phyloP scores from a whole-genome alignment of 2,329 filamentous ascomycete genomes.

The Daldinia eschscholtzii region DNA sequence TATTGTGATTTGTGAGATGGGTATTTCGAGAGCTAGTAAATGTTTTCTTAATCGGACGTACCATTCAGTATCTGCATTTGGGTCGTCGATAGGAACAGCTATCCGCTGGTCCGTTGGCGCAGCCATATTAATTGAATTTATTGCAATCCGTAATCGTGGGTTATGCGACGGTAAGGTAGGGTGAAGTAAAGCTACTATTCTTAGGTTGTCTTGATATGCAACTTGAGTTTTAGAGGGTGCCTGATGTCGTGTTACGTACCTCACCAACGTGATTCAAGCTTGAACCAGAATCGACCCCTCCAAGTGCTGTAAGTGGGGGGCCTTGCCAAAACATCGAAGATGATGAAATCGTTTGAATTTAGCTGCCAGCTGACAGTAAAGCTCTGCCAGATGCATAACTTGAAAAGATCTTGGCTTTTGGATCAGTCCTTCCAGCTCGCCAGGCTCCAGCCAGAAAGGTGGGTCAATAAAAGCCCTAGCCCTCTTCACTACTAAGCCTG shows the following conservation, averaged over 20 bases:
- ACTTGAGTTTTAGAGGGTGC: conserved; percentile 24
- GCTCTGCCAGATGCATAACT: not conserved
- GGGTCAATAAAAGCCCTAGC: conserved; percentile 49
- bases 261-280: conserved; percentile 12
- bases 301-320: conserved; percentile 20
- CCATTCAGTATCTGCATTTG: conserved; percentile 99
- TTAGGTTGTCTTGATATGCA: not conserved
- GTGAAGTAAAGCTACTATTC: not conserved
- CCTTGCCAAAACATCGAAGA: not conserved
- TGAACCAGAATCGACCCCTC: conserved; percentile 23
- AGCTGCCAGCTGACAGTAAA: not conserved
- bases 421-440: conserved; percentile 2
- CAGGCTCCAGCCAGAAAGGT: conserved; percentile 26
- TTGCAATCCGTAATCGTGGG: conserved; percentile 7
- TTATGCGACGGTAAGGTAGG: not conserved
- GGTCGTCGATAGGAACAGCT: conserved; percentile 89
- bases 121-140: conserved; percentile 61
- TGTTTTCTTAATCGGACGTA: conserved; percentile 56
- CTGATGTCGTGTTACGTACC: conserved; percentile 30
- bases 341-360: not conserved
- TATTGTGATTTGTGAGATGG: conserved; percentile 56
- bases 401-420: not conserved
- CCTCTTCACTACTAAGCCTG: conserved; percentile 48
- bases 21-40: too few relatives aligned
- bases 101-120: conserved; percentile 74